Evolutionary conservation across 108 stramenopile species (phyloP).

Genomic region (Mediolabrus comicus): DNA sequence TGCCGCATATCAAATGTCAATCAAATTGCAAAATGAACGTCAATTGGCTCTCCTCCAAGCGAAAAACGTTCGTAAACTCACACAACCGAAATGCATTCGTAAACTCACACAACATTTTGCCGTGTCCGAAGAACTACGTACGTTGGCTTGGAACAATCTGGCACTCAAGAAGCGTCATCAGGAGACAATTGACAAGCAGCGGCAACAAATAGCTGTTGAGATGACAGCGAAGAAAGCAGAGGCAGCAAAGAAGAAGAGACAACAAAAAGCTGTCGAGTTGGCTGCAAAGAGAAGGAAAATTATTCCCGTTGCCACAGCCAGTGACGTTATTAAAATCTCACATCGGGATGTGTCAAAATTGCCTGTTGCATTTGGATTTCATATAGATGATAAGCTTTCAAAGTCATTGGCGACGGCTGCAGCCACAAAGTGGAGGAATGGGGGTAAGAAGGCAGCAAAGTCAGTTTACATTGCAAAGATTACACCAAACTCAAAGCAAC

Average conservation of each 20-base stretch:
- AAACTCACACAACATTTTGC: background rate
- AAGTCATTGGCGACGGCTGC: background rate
- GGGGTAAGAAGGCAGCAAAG: background rate
- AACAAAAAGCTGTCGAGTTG: background rate
- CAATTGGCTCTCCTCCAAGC: background rate
- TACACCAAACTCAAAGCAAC: background rate
- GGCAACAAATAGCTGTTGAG: background rate
- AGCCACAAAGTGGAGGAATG: background rate
- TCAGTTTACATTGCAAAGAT: background rate
- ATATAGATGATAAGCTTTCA: background rate
- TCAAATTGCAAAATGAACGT: background rate
- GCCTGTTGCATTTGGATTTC: conserved; percentile 25
- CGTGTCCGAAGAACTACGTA: background rate
- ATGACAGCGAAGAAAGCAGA: background rate
- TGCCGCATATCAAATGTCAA: background rate
- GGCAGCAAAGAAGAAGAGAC: background rate
- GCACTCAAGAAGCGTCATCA: background rate
- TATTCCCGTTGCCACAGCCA: background rate
- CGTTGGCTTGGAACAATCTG: background rate
- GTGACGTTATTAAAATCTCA: background rate
- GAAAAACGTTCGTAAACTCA: too few species aligned
- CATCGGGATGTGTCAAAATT: background rate
- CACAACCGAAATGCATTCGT: background rate
- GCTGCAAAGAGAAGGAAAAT: background rate
- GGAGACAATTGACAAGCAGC: background rate